Percentiles rank a stretch among this genome's conserved stretches.
These are phyloP conservation scores for Aspergillus ustus DNA, from an alignment of 2,329 filamentous ascomycete species.

Conservation along the genomic window DNA sequence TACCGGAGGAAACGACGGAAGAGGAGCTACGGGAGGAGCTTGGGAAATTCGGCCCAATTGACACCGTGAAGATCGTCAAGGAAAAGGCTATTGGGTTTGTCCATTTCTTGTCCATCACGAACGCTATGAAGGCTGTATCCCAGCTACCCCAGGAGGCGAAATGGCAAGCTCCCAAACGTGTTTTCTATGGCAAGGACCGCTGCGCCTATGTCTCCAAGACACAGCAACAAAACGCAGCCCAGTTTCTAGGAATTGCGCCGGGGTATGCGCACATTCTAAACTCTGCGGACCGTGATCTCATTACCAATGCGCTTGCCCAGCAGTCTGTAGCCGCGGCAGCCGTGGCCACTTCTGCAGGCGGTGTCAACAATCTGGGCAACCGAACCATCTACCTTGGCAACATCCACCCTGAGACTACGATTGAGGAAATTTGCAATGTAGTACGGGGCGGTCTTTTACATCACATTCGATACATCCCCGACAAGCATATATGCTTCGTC, in stretches of 20 bases:
- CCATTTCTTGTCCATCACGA: constrained; percentile 95
- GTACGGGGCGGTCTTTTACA: constrained; percentile 93
- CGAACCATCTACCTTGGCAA: constrained; percentile 97
- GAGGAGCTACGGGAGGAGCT: constrained; percentile 93
- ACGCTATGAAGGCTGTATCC: constrained; percentile 96
- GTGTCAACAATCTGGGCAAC: constrained; percentile 96
- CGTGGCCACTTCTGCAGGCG: constrained; percentile 93
- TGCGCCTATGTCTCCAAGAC: constrained; percentile 99
- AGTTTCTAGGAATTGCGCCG: constrained; percentile 95
- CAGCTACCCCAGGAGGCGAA: constrained; percentile 95
- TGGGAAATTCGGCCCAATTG: constrained; percentile 93
- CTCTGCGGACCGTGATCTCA: constrained; percentile 92
- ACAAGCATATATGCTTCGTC: constrained; percentile 99
- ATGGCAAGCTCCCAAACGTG: constrained; percentile 92
- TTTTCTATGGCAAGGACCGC: constrained; percentile 98
- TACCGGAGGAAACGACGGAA: constrained; percentile 86
- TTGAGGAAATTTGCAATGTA: constrained; percentile 99
- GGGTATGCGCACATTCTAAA: constrained; percentile 97
- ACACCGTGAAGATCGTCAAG: constrained; percentile 95
- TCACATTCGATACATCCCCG: constrained; percentile 97
- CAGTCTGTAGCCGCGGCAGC: constrained; percentile 97
- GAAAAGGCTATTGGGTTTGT: constrained; percentile 99
- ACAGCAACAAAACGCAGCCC: constrained; percentile 97
- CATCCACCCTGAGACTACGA: constrained; percentile 97
- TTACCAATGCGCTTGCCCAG: constrained; percentile 93